Percentiles rank a stretch among this genome's conserved stretches.
Evolutionary conservation across 768 basidiomycete species (phyloP).

Genomic region (Auriculariales sp.): DNA sequence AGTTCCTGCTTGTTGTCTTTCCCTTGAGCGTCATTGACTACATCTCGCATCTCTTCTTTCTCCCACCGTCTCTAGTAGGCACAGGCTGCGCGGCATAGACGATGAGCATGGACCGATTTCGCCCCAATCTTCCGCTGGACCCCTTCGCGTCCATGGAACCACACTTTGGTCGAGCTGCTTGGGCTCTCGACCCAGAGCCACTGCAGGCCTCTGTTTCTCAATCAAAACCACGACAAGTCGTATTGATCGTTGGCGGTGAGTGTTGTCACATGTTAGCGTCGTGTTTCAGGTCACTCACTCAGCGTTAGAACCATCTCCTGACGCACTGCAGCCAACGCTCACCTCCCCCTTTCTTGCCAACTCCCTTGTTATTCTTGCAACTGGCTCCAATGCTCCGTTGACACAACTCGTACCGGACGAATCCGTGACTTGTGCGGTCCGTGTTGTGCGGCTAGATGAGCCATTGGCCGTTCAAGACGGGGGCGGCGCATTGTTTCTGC

Average conservation of each 20-base stretch:
- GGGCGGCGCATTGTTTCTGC: slow-evolving; percentile 21
- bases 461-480: slow-evolving; percentile 20
- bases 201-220: slow-evolving; percentile 11
- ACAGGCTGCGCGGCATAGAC: no score
- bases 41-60: no score
- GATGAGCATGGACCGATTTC: slow-evolving; percentile 12
- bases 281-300: neutral
- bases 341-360: slow-evolving; percentile 19
- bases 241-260: slow-evolving; percentile 25
- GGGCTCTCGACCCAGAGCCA: slow-evolving; percentile 14
- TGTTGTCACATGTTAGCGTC: neutral
- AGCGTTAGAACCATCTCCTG: slow-evolving; percentile 16
- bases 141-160: slow-evolving; percentile 14
- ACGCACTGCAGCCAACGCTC: slow-evolving; percentile 20
- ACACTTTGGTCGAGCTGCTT: neutral
- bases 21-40: no score
- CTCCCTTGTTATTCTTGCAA: slow-evolving; percentile 25
- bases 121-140: slow-evolving; percentile 19
- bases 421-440: slow-evolving; percentile 17
- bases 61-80: no score
- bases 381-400: slow-evolving; percentile 3
- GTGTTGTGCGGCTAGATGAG: slow-evolving; percentile 18
- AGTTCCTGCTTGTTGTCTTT: no score
- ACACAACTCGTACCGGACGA: slow-evolving; percentile 15
- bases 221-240: slow-evolving; percentile 18